Evolutionary conservation across 192 early-diverging fungal species (phyloP).

Genomic region (Podochytrium sp.): DNA sequence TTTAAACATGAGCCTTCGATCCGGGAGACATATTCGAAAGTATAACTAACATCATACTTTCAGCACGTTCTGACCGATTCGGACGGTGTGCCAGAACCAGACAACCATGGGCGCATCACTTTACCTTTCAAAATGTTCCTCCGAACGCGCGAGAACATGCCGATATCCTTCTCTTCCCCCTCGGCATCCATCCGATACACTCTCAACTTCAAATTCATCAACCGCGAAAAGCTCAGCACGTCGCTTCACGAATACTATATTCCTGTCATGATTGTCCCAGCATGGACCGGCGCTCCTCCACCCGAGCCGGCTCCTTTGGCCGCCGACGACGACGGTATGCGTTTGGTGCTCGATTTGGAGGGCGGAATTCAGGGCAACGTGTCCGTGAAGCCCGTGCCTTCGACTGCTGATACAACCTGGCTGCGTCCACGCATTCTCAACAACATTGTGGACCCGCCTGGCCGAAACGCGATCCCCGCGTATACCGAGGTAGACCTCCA

Average conservation of each 20-base stretch:
- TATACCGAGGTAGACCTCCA: neutral
- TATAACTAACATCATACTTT: neutral
- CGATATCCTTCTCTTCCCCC: slow-evolving; percentile 1
- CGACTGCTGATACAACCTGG: neutral
- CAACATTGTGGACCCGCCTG: neutral
- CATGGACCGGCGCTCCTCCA: neutral
- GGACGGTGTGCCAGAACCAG: neutral
- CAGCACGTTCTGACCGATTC: neutral
- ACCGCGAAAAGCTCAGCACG: neutral
- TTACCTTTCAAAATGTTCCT: neutral
- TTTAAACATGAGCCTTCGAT: neutral
- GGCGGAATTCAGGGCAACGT: slow-evolving; percentile 14
- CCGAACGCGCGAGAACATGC: neutral
- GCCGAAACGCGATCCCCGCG: neutral
- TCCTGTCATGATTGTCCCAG: neutral
- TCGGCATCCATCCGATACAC: neutral
- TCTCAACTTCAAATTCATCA: neutral
- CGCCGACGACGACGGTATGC: slow-evolving; percentile 2
- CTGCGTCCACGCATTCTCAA: neutral
- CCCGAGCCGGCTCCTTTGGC: neutral
- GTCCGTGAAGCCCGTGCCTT: neutral
- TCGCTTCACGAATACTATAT: neutral
- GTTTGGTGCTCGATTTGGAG: slow-evolving; percentile 7
- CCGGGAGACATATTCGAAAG: neutral
- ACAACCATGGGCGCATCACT: neutral